These are phyloP conservation scores for Psidium friedrichsthalianum DNA, from an alignment of 345 rosid genomes.

Conservation along the genomic window DNA sequence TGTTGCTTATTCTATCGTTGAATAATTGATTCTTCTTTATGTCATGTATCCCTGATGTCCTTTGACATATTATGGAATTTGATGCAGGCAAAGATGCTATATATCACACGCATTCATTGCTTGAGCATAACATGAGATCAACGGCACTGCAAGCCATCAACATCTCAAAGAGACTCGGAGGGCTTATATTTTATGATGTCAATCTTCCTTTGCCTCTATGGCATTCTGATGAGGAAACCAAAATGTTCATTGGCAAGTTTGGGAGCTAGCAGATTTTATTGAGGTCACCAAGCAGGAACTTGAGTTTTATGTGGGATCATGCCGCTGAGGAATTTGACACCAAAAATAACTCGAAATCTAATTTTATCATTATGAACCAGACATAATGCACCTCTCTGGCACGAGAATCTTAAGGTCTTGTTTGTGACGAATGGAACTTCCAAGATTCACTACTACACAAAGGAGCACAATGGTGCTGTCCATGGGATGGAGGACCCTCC, in stretches of 20 bases:
- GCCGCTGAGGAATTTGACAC: constrained; percentile 70
- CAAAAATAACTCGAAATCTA: constrained; percentile 37
- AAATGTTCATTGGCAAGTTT: constrained; percentile 50
- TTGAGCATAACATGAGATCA: constrained; percentile 63
- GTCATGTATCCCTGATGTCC: neutral
- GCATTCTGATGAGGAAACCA: constrained; percentile 73
- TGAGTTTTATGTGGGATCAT: constrained; percentile 71
- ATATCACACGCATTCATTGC: constrained; percentile 74
- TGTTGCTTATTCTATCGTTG: neutral
- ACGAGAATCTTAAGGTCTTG: constrained; percentile 59
- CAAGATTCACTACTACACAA: constrained; percentile 75
- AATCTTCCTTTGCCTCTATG: constrained; percentile 82
- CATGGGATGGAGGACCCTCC: constrained; percentile 79
- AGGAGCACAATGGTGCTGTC: constrained; percentile 66
- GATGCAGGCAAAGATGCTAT: constrained; percentile 78
- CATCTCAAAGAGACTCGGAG: constrained; percentile 64
- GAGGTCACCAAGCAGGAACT: constrained; percentile 92
- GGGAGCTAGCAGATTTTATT: constrained; percentile 60
- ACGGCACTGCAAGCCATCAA: constrained; percentile 59
- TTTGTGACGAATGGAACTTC: constrained; percentile 93
- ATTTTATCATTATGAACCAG: constrained; percentile 63
- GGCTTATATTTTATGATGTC: constrained; percentile 61
- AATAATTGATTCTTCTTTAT: neutral
- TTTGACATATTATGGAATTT: neutral
- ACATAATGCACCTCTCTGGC: constrained; percentile 71